phyloP scores from a whole-genome alignment of 805 yeast species.

The Kodamaea sagamina region DNA sequence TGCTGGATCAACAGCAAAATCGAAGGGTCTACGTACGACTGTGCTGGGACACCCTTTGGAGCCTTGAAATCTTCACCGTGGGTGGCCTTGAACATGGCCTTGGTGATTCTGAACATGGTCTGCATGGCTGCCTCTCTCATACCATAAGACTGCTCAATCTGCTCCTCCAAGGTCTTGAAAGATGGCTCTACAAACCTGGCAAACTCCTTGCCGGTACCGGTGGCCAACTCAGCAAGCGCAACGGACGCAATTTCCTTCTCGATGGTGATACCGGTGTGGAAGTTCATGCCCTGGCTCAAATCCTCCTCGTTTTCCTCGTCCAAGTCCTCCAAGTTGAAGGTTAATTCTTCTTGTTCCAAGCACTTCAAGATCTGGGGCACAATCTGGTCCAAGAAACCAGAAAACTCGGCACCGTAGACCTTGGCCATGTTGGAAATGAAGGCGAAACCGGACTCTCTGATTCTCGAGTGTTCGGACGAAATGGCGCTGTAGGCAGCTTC shows the following conservation, averaged over 20 bases:
- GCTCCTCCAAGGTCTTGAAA: conserved; percentile 62
- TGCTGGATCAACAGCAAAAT: conserved; percentile 60
- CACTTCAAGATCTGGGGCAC: conserved; percentile 84
- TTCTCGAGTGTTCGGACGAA: conserved; percentile 73
- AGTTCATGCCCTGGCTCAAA: conserved; percentile 70
- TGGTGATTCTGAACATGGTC: conserved; percentile 80
- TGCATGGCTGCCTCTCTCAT: conserved; percentile 84
- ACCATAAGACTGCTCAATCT: conserved; percentile 85
- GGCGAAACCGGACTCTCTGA: conserved; percentile 93
- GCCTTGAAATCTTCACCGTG: conserved; percentile 49
- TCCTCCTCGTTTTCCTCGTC: conserved; percentile 60
- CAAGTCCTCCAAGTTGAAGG: conserved; percentile 59
- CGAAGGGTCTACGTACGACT: conserved; percentile 58
- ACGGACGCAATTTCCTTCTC: conserved; percentile 96
- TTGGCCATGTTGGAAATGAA: conserved; percentile 92
- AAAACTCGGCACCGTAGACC: conserved; percentile 88
- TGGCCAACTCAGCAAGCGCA: conserved; percentile 84
- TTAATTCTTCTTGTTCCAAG: conserved; percentile 83
- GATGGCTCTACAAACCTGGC: conserved; percentile 74
- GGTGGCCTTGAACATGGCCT: conserved; percentile 61
- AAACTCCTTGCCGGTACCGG: conserved; percentile 81
- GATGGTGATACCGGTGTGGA: conserved; percentile 91
- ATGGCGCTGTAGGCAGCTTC: conserved; percentile 83
- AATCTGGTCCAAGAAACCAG: conserved; percentile 78
- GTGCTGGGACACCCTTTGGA: conserved; percentile 65